These are phyloP conservation scores for Ophiostoma himal-ulmi DNA, from an alignment of 2,329 filamentous ascomycete genomes.

Conservation along the genomic window DNA sequence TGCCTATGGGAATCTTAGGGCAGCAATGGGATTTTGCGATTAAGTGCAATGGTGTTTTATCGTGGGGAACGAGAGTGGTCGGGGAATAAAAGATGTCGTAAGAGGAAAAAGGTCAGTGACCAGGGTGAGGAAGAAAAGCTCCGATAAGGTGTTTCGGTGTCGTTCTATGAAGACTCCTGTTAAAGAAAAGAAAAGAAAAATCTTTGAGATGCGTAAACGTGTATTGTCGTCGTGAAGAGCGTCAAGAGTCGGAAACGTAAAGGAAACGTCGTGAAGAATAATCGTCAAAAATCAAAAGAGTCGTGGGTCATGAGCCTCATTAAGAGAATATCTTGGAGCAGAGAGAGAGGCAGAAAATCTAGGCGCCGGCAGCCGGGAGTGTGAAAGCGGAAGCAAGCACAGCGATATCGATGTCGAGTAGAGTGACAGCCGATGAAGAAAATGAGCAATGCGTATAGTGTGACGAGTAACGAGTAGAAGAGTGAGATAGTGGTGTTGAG, in stretches of 20 bases:
- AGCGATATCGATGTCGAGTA: constrained; percentile 12
- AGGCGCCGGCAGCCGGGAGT: constrained; percentile 16
- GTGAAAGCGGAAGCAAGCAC: constrained; percentile 18
- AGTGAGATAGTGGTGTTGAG: neutral
- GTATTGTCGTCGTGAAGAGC: constrained; percentile 13
- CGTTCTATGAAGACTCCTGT: neutral
- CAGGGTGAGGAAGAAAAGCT: neutral
- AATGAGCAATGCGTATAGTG: neutral
- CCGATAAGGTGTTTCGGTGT: neutral
- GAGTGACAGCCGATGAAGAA: neutral
- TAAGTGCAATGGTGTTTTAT: neutral
- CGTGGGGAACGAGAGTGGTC: neutral
- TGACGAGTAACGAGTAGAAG: neutral
- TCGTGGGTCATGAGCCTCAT: constrained; percentile 15
- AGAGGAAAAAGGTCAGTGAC: constrained; percentile 2
- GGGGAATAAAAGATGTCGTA: neutral
- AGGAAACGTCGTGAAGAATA: neutral
- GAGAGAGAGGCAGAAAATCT: neutral
- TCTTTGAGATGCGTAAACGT: constrained; percentile 15
- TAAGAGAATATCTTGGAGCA: neutral
- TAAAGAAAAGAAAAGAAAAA: too few relatives aligned
- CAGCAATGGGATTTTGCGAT: neutral
- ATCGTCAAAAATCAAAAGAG: neutral
- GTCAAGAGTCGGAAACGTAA: constrained; percentile 14
- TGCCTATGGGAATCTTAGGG: neutral